A percentile compares a stretch with the other conserved stretches of the same genome.
Conservation (phyloP, 1,139 yeast genomes). For the Pneumocystis oryctolagi region DNA sequence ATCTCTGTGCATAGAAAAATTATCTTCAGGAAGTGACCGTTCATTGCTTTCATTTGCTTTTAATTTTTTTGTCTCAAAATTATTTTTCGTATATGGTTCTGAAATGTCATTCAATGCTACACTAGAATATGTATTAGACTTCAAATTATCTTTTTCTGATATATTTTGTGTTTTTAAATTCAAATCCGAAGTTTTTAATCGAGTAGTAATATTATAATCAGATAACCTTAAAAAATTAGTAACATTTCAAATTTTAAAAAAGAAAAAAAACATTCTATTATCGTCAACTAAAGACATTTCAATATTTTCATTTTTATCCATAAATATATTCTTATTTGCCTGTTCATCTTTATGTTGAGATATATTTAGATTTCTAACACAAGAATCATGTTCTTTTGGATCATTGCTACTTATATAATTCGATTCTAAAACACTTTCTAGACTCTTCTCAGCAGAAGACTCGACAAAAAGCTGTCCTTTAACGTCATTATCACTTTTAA, state of each 20-base stretch:
- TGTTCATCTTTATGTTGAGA: neutral
- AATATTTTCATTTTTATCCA: neutral
- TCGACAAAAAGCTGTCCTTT: neutral
- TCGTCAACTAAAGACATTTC: neutral
- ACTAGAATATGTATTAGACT: neutral
- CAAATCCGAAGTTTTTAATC: neutral
- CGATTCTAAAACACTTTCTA: neutral
- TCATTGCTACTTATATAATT: neutral
- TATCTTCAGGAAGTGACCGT: neutral
- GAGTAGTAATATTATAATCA: neutral
- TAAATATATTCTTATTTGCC: neutral
- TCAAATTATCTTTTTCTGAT: neutral
- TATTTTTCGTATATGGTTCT: neutral
- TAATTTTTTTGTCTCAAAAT: neutral
- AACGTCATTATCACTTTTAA: neutral
- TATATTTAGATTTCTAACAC: neutral
- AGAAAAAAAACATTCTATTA: neutral
- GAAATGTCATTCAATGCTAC: too few relatives aligned
- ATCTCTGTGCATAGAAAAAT: neutral
- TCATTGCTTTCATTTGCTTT: neutral
- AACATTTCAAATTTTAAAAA: neutral
- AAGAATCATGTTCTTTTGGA: neutral
- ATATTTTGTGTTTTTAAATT: neutral
- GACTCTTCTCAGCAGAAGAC: neutral
- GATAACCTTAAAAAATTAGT: neutral